A percentile compares a stretch with the other conserved stretches of the same genome.
Evolutionary conservation across 495 filamentous ascomycete genomes (phyloP).

Genomic region (Venustampulla echinocandica): DNA sequence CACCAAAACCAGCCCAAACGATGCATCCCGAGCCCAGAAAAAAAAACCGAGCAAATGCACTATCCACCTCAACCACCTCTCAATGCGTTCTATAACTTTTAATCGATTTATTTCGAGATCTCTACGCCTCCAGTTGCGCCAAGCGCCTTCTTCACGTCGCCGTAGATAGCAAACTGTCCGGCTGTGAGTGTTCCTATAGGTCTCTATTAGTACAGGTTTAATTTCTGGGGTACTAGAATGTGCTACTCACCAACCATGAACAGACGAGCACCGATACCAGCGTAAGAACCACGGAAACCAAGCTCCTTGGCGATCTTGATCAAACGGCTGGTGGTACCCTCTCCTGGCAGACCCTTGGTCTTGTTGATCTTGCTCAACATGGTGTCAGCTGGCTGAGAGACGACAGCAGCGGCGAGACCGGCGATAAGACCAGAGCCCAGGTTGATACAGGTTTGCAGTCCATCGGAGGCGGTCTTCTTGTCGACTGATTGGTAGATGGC

Average conservation of each 20-base stretch:
- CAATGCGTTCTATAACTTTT: slow-evolving; percentile 1
- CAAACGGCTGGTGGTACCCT: slow-evolving; percentile 82
- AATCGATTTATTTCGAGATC: slow-evolving; percentile 38
- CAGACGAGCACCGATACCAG: slow-evolving; percentile 87
- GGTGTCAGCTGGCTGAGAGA: slow-evolving; percentile 97
- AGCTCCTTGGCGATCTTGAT: slow-evolving; percentile 96
- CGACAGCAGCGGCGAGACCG: slow-evolving; percentile 92
- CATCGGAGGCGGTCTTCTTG: slow-evolving; percentile 67
- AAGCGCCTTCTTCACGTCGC: slow-evolving; percentile 56
- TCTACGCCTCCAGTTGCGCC: slow-evolving; percentile 74
- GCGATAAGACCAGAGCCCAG: slow-evolving; percentile 91
- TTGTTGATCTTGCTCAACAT: slow-evolving; percentile 99
- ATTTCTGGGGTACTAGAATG: neutral
- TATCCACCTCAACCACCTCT: neutral
- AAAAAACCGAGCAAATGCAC: slow-evolving; percentile 3
- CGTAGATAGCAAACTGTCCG: slow-evolving; percentile 96
- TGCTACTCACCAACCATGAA: slow-evolving; percentile 54
- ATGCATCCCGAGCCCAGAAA: slow-evolving; percentile 7
- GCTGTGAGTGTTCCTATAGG: slow-evolving; percentile 57
- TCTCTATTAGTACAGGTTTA: slow-evolving; percentile 32
- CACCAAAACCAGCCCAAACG: slow-evolving; percentile 14
- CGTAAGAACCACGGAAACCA: slow-evolving; percentile 78
- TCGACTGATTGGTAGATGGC: slow-evolving; percentile 59
- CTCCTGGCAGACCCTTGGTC: slow-evolving; percentile 91
- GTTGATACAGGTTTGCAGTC: slow-evolving; percentile 80